A percentile compares a stretch with the other conserved stretches of the same genome.
Conservation (phyloP, 495 filamentous ascomycete species). For the Xylona heveae region DNA sequence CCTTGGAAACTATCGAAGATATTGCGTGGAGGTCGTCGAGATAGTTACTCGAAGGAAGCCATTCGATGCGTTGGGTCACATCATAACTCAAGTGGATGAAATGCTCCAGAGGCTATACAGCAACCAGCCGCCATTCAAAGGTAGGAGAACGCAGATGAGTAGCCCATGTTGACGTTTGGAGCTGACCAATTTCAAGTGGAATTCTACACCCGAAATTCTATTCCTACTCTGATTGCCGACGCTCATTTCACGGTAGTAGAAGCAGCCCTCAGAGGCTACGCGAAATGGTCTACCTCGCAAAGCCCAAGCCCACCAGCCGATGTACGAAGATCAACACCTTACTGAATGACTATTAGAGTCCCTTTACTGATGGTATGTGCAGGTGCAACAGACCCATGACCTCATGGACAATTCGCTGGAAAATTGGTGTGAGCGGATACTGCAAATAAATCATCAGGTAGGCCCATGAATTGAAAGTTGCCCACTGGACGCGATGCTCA, state of each 20-base stretch:
- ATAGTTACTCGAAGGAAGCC: slow-evolving; percentile 57
- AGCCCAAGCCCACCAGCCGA: slow-evolving; percentile 33
- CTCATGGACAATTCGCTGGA: slow-evolving; percentile 48
- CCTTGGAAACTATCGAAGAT: slow-evolving; percentile 88
- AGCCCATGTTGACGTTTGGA: background rate
- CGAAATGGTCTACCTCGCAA: slow-evolving; percentile 46
- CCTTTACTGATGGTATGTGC: background rate
- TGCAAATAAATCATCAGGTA: slow-evolving; percentile 58
- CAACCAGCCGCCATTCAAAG: slow-evolving; percentile 41
- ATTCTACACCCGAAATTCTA: slow-evolving; percentile 61
- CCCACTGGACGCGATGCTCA: slow-evolving; percentile 3
- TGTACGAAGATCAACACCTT: slow-evolving; percentile 11
- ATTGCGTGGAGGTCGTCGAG: slow-evolving; percentile 70
- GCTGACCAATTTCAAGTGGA: slow-evolving; percentile 23
- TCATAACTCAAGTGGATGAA: slow-evolving; percentile 52
- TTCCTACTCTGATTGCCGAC: slow-evolving; percentile 59
- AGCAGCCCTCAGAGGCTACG: slow-evolving; percentile 75
- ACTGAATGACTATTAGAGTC: slow-evolving; percentile 6
- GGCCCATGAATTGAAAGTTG: slow-evolving; percentile 1
- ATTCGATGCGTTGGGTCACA: slow-evolving; percentile 69
- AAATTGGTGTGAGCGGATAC: slow-evolving; percentile 54
- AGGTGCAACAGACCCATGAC: slow-evolving; percentile 3
- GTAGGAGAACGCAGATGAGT: slow-evolving; percentile 20
- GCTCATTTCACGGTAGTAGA: slow-evolving; percentile 80
- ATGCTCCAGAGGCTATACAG: slow-evolving; percentile 56